Evolutionary conservation across 768 basidiomycete species (phyloP), one percentile per base, ranked within the genome.

Genomic region (Amanita fuliginea): DNA sequence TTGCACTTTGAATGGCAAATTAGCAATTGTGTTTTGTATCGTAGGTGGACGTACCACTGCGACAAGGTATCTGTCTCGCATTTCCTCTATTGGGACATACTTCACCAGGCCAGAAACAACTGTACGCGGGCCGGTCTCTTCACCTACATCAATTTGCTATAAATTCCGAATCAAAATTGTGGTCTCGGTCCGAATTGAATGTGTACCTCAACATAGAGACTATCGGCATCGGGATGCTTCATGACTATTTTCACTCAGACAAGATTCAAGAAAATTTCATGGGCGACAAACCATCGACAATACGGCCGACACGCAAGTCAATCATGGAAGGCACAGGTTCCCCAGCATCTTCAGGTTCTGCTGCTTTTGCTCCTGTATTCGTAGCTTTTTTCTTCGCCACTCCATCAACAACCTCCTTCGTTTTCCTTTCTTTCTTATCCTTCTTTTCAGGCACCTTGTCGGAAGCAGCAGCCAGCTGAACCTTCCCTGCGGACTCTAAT

Each of bases 61-160:
- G 48, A 94, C 78, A 21, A 94, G 76, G 57, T 82, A 80, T 59
- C 80, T 83, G 59, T 87, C 83, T 35, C 77, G 75, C 85, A 97
- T 95, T 56, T 93, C 70, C 56, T 98, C 96, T 55, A 96, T 92
- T 5, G 92, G 87, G 62, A 98, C 87, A 66, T 97, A 92, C 61
- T 98, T 81, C 49, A 98, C 96, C 26, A 98, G 77, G 37, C 96
- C 96, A 11, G 95, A 98, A 42, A 98, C 90, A 19, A 99, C 93
- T 0, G 93, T 97, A 47, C 96, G 75, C 24, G 96, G 96, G 21
- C 93, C 95, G 0, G 84, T 83, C 60, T 90, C 89, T 65, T 97
- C 94, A 49, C 93, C 96, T 42, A 98, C 68, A 63, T 99, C 93
- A 55, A 98, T 95, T 86, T 93, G 82, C 88, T 92, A 18, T 6